phyloP scores from a whole-genome alignment of 1,139 yeast genomes.

The Kodamaea arcana region DNA sequence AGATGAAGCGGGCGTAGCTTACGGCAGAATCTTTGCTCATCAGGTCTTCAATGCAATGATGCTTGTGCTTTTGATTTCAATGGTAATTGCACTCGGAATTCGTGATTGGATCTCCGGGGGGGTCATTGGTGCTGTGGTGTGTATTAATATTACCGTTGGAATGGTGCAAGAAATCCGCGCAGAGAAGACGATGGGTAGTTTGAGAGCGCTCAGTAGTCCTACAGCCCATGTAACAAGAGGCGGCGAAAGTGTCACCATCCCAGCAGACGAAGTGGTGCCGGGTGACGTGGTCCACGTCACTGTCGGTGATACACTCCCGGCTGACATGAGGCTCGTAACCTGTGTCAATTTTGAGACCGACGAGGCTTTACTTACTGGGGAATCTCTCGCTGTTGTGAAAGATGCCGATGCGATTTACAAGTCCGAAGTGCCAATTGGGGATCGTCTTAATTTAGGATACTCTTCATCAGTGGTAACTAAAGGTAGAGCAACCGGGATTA shows the following conservation, averaged over 20 bases:
- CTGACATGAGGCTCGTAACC: constrained; percentile 42
- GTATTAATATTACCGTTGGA: constrained; percentile 28
- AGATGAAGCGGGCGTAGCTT: constrained; percentile 23
- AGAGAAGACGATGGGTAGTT: constrained; percentile 37
- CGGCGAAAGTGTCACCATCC: constrained; percentile 26
- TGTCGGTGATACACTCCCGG: constrained; percentile 49
- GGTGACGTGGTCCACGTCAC: constrained; percentile 45
- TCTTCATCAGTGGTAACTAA: constrained; percentile 43
- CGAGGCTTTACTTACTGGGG: constrained; percentile 53
- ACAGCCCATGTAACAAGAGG: constrained; percentile 42
- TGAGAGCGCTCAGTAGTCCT: constrained; percentile 28
- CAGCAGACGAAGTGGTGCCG: constrained; percentile 44
- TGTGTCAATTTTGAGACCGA: constrained; percentile 44
- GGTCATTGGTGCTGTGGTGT: constrained; percentile 52
- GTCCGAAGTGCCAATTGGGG: constrained; percentile 34
- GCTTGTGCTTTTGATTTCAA: constrained; percentile 32
- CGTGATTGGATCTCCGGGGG: constrained; percentile 86
- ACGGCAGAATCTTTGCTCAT: constrained; percentile 27
- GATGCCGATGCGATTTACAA: constrained; percentile 22
- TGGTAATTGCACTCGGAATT: constrained; percentile 33
- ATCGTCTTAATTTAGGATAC: constrained; percentile 42
- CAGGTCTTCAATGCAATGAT: constrained; percentile 39
- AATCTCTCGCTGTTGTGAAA: constrained; percentile 42
- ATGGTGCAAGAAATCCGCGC: constrained; percentile 34
- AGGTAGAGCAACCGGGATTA: constrained; percentile 48